phyloP scores from a whole-genome alignment of 306 rosid genomes.

The Quercus mongolica region DNA sequence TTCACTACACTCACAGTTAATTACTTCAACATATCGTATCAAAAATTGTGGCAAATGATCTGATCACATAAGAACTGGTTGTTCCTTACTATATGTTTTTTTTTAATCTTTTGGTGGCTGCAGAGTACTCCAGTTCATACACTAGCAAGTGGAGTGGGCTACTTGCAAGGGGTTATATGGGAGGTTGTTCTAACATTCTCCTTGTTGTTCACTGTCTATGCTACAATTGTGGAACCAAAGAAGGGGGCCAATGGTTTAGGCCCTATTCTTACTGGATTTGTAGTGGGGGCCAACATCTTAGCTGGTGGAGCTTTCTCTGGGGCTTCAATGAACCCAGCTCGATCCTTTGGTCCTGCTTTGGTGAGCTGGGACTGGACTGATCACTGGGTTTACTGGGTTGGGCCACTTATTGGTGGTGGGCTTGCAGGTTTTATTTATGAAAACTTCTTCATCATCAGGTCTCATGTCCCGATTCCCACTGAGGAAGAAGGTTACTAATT shows the following conservation, averaged over 20 bases:
- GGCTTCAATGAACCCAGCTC: constrained; percentile 87
- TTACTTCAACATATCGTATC: rapidly evolving
- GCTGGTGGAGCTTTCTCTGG: constrained; percentile 85
- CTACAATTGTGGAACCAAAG: constrained; percentile 84
- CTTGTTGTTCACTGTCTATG: constrained; percentile 71
- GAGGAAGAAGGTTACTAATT: constrained; percentile 27
- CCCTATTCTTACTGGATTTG: constrained; percentile 67
- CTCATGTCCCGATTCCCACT: constrained; percentile 42
- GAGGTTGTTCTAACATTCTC: constrained; percentile 78
- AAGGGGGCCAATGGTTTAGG: constrained; percentile 71
- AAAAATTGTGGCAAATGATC: too few relatives aligned
- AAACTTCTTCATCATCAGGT: constrained; percentile 56
- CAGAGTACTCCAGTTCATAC: constrained; percentile 73
- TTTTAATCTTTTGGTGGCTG: background rate
- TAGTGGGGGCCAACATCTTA: constrained; percentile 79
- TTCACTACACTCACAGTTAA: too few relatives aligned
- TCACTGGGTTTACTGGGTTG: constrained; percentile 95
- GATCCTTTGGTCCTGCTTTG: constrained; percentile 92
- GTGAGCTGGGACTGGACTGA: constrained; percentile 75
- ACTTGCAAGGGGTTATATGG: constrained; percentile 71
- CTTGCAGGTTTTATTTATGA: constrained; percentile 79
- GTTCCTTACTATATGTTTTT: too few relatives aligned
- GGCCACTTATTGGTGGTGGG: constrained; percentile 89
- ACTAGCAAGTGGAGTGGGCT: constrained; percentile 73
- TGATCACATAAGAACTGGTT: too few relatives aligned